Base-by-base conservation (phyloP, 2,329 filamentous ascomycete genomes). In the Apiospora kogelbergensis region DNA sequence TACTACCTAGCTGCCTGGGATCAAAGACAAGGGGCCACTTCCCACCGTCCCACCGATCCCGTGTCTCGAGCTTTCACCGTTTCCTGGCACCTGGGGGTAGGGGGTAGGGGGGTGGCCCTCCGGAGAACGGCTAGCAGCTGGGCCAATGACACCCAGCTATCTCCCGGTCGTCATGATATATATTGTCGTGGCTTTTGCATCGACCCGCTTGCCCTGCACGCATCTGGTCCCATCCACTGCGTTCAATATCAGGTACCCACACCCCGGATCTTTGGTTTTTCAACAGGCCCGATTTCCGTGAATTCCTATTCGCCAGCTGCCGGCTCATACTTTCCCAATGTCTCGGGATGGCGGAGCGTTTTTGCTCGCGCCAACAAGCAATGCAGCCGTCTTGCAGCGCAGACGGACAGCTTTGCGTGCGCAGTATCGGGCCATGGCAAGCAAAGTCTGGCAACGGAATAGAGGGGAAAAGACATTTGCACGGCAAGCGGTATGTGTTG, bases 401-500 rank as follows among this genome's bases (percentile, higher is more conserved):
- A 60, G 53, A 17, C 53, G 7, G 26, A 60, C 30, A 20, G 3
- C 15, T 30, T 20, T 20, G 48, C 24, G 46, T 30, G 46, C 46
- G 24, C 22, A 24, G 6, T 53, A 24, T 30, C 15, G 48, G 30
- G 48, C 33, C 26, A 60, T 60, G 17, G 30, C 30, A 22, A 20
- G 53, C 53, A 37, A 30, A 20, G 4, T 33, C 13, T 30, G 4
- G 17, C 48, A 33, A 37, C 48, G 26, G 48, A n/a, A 37, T 9
- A 20, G 17, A 45, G 37, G 53, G 53, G 30, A 60, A n/a, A 20
- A 37, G 30, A 37, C 53, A 60, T 60, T 30, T 26, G 53, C 20
- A 11, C 53, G 30, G 53, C 53, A 60, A 60, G 53, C 53, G 30
- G 53, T 60, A 60, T 60, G 53, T 60, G 53, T 60, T 60, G 53